Percentiles rank a stretch among this genome's conserved stretches.
Conservation (phyloP, 83 land plant species). For the Larix sibirica region DNA sequence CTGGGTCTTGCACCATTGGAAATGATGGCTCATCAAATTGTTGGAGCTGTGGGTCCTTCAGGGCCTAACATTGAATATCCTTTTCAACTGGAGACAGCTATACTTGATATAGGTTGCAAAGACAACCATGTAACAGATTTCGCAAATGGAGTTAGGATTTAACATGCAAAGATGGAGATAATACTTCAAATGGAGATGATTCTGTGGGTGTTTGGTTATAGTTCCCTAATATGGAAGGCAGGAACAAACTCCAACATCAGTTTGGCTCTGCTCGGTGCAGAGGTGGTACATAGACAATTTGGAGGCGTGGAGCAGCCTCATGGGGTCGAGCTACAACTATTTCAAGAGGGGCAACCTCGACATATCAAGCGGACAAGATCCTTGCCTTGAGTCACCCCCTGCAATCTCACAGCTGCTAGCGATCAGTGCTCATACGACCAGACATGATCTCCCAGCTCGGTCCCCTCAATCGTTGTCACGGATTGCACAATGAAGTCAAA, state of each 20-base stretch:
- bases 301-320: conserved; percentile 46
- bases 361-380: conserved; percentile 48
- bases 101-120: conserved; percentile 54
- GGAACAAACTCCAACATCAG: conserved; percentile 56
- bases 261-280: conserved; percentile 18
- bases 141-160: conserved; percentile 48
- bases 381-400: conserved; percentile 29
- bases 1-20: conserved; percentile 89
- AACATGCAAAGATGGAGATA: not conserved
- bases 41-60: conserved; percentile 84
- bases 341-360: conserved; percentile 56
- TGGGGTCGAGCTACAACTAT: conserved; percentile 45
- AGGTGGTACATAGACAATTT: conserved; percentile 20
- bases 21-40: conserved; percentile 83
- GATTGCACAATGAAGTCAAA: no score
- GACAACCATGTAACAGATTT: conserved; percentile 52
- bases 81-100: conserved; percentile 76
- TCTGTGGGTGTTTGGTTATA: no score
- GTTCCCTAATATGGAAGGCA: conserved; percentile 20
- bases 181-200: not conserved
- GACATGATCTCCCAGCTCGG: no score
- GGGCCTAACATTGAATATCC: conserved; percentile 93
- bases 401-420: no score
- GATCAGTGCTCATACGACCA: no score
- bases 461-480: no score